phyloP scores from a whole-genome alignment of 805 yeast genomes.

The Teunomyces lycoperdinae region DNA sequence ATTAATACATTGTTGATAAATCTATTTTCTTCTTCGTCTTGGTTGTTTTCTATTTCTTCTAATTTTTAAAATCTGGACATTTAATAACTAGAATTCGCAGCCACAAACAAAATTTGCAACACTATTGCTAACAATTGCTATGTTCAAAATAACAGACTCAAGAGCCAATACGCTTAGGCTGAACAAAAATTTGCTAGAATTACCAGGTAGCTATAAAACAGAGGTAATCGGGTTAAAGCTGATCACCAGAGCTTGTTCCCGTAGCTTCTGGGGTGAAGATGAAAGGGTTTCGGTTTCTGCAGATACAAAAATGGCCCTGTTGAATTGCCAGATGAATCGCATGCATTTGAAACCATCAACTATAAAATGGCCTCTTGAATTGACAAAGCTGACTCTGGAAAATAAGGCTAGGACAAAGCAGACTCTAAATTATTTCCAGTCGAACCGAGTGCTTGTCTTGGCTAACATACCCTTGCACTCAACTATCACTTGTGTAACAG shows the following conservation, averaged over 20 bases:
- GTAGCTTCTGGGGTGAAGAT: constrained; percentile 5
- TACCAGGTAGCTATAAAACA: neutral
- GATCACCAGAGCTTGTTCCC: constrained; percentile 5
- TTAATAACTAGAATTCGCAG: neutral
- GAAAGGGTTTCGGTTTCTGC: neutral
- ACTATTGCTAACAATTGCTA: constrained; percentile 6
- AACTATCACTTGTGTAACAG: constrained; percentile 49
- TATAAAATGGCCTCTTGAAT: neutral
- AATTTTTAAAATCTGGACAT: neutral
- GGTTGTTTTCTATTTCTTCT: neutral
- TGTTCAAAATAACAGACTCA: neutral
- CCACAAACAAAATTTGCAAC: constrained; percentile 2
- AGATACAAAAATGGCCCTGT: neutral
- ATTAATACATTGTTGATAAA: no score
- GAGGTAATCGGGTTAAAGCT: constrained; percentile 6
- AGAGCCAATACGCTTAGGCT: neutral
- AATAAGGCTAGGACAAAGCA: neutral
- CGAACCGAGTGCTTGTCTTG: constrained; percentile 31
- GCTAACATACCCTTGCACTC: constrained; percentile 39
- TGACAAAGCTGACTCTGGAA: neutral
- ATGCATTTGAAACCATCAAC: neutral
- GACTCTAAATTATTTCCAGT: neutral
- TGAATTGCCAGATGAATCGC: neutral
- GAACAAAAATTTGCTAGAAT: neutral
- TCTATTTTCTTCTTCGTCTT: neutral